A percentile compares a stretch with the other conserved stretches of the same genome.
Evolutionary conservation across 2,329 filamentous ascomycete genomes (phyloP).

Genomic region (Trichoderma atroviride): DNA sequence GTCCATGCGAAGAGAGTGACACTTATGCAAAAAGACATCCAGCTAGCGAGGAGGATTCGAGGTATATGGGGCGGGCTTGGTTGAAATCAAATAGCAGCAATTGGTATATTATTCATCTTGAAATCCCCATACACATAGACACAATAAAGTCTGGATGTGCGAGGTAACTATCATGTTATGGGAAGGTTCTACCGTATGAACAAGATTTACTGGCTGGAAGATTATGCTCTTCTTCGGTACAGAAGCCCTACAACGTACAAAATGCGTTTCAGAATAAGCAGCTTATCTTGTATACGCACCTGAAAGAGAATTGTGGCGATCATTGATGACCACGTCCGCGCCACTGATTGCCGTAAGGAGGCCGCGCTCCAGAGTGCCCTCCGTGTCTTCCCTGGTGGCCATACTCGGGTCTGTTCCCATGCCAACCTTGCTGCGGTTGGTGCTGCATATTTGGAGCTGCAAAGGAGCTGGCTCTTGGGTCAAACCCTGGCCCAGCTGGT

Average conservation of each 20-base stretch:
- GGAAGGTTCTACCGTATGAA: neutral
- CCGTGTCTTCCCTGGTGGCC: neutral
- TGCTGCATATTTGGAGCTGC: neutral
- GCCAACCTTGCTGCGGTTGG: conserved; percentile 17
- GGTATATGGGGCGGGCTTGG: conserved; percentile 74
- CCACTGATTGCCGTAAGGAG: conserved; percentile 13
- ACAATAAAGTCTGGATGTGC: neutral
- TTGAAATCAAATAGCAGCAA: conserved; percentile 17
- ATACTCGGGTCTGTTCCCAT: conserved; percentile 3
- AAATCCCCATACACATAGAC: conserved; percentile 7
- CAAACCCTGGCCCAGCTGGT: conserved; percentile 6
- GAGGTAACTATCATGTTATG: neutral
- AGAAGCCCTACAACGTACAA: neutral
- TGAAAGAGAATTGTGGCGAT: neutral
- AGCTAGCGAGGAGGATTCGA: conserved; percentile 80
- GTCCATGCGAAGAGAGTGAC: conserved; percentile 97
- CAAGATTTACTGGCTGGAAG: conserved; percentile 4
- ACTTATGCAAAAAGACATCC: conserved; percentile 98
- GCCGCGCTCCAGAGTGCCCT: neutral
- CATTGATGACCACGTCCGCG: conserved; percentile 2
- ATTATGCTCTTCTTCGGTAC: neutral
- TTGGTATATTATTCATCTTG: conserved; percentile 28
- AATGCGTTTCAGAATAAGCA: neutral
- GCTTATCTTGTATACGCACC: neutral
- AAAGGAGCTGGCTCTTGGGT: neutral